Conservation (phyloP, 2,329 filamentous ascomycete genomes). For the Verticillium tricorpus region DNA sequence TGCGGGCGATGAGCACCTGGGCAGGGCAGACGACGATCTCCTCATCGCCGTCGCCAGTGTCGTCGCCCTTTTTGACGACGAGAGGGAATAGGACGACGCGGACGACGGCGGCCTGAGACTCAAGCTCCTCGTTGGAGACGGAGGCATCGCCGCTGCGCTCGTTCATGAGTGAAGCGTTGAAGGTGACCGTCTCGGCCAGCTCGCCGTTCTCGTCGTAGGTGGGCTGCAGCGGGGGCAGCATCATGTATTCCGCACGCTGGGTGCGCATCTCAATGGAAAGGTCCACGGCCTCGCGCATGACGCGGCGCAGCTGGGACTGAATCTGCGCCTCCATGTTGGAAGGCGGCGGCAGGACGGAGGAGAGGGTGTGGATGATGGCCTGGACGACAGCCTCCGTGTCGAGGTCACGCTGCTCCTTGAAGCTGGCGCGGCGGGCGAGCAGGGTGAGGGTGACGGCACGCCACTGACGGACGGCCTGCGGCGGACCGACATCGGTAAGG, state of each 20-base stretch:
- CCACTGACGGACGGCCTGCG: constrained; percentile 92
- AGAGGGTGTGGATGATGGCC: constrained; percentile 78
- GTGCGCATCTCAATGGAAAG: constrained; percentile 96
- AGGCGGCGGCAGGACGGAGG: constrained; percentile 81
- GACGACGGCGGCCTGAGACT: constrained; percentile 71
- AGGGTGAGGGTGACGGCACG: constrained; percentile 91
- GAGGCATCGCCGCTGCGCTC: constrained; percentile 68
- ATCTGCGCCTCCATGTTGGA: constrained; percentile 76
- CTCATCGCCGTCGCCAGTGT: constrained; percentile 80
- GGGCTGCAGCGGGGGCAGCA: constrained; percentile 91
- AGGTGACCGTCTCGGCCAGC: constrained; percentile 78
- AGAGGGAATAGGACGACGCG: constrained; percentile 93
- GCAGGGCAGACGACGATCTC: constrained; percentile 95
- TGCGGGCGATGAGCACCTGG: constrained; percentile 75
- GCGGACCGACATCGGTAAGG: constrained; percentile 80
- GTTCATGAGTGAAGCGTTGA: constrained; percentile 93
- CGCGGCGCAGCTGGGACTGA: constrained; percentile 76
- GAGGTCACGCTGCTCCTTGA: constrained; percentile 74
- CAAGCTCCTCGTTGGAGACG: constrained; percentile 69
- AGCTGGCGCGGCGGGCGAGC: constrained; percentile 74
- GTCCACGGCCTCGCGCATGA: constrained; percentile 83
- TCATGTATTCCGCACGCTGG: constrained; percentile 95
- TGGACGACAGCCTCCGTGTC: constrained; percentile 96
- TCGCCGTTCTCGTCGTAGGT: constrained; percentile 94
- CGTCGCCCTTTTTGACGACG: constrained; percentile 93